Base-by-base conservation (phyloP, 257 asterid genomes). In the Lycium barbarum region DNA sequence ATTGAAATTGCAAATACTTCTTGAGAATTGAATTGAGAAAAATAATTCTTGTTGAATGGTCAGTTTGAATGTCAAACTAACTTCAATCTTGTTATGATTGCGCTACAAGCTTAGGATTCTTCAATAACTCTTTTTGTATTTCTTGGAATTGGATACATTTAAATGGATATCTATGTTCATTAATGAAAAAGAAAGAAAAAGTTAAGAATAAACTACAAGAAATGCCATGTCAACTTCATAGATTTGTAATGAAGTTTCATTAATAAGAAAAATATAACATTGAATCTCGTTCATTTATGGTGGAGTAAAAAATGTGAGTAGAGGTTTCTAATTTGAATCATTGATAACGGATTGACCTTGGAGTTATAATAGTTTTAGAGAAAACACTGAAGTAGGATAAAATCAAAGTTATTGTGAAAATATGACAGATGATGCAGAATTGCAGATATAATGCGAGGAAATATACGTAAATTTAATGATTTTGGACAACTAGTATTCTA, bases 21-120 rank as follows among this genome's bases (percentile, higher is more conserved):
- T 59, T 59, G 65, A 62, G 14, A 20, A 20, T 22, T 20, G 13
- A 3, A 7, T 5, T 20, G 10, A 18, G 10, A 18, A 59, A 62
- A 74, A 26, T 26, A 51, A 47, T 22, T 76, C 9, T 76, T 76
- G 82, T 76, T 76, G 82, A 76, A 51, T 76, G 81, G 63, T 22
- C 82, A 76, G 35, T 54, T 76, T 26, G 47, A 76, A 76, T 74
- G 45, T 76, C 26, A 51, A 49, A 51, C 82, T 26, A 74, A 76
- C 26, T 76, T 76, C 47, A 51, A 76, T 51, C 47, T 22, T 26
- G 82, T 76, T 76, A 76, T 76, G 63, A 76, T 76, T 51, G 43
- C 33, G 1, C 47, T 51, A 26, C 47, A 22, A 26, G 14, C 63
- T 26, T 26, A 51, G 45, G 33, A 26, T 26, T 26, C 33, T 26